These are phyloP conservation scores for Talaromyces nanjingensis DNA, from an alignment of 495 filamentous ascomycete genomes.

Conservation along the genomic window DNA sequence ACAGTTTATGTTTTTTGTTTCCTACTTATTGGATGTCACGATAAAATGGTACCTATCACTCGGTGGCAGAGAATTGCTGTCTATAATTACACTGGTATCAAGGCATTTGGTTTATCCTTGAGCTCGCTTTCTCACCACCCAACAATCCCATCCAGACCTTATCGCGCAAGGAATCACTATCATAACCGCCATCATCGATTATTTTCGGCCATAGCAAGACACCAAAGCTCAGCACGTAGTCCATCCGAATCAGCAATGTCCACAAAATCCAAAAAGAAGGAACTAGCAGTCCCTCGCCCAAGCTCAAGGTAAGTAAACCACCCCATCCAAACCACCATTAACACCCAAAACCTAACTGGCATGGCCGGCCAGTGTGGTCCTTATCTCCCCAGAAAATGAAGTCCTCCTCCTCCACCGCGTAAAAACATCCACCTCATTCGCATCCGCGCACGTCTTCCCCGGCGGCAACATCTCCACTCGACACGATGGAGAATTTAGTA, in stretches of 20 bases:
- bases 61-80: not conserved
- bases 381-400: slow-evolving; percentile 80
- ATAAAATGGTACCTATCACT: not conserved
- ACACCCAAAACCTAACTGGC: too few relatives aligned
- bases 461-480: slow-evolving; percentile 75
- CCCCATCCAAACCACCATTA: not conserved
- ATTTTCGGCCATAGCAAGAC: not conserved
- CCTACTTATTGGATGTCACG: not conserved
- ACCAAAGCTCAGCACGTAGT: slow-evolving; percentile 3
- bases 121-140: not conserved
- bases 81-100: not conserved
- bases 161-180: slow-evolving; percentile 10
- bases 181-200: not conserved
- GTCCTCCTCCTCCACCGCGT: slow-evolving; percentile 85
- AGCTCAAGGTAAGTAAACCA: slow-evolving; percentile 23
- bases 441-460: slow-evolving; percentile 92
- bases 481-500: slow-evolving; percentile 59
- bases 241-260: not conserved
- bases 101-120: not conserved
- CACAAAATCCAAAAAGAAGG: slow-evolving; percentile 13
- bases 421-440: slow-evolving; percentile 70
- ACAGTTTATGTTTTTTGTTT: not conserved
- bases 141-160: slow-evolving; percentile 14
- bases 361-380: too few relatives aligned
- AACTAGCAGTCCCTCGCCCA: slow-evolving; percentile 26